A percentile compares a stretch with the other conserved stretches of the same genome.
Conservation (phyloP, 2,329 filamentous ascomycete species). For the Apiospora saccharicola region DNA sequence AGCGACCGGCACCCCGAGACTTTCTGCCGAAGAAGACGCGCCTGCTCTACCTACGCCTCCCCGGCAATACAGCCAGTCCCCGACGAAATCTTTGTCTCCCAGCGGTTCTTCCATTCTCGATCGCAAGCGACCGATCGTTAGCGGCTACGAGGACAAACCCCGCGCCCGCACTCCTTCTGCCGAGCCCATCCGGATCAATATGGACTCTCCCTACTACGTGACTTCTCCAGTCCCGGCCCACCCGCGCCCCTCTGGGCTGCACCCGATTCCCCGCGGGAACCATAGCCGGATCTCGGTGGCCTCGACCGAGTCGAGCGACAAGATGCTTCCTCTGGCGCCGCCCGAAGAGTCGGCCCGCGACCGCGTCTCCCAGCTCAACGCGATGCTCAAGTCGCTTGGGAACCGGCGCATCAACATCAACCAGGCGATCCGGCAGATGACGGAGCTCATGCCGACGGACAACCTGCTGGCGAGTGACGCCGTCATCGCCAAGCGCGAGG, state of each 20-base stretch:
- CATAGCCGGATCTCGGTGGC: conserved; percentile 33
- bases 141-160: conserved; percentile 37
- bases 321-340: conserved; percentile 68
- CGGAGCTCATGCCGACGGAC: conserved; percentile 77
- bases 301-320: conserved; percentile 48
- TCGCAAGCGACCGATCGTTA: conserved; percentile 46
- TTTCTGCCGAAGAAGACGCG: conserved; percentile 46
- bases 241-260: conserved; percentile 27
- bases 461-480: conserved; percentile 72
- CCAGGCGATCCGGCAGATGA: conserved; percentile 78
- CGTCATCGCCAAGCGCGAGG: conserved; percentile 63
- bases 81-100: conserved; percentile 25
- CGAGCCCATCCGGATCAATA: conserved; percentile 41
- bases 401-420: conserved; percentile 76
- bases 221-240: conserved; percentile 27
- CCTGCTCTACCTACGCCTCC: conserved; percentile 46
- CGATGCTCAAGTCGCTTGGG: conserved; percentile 68
- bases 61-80: conserved; percentile 38
- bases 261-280: conserved; percentile 30
- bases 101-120: conserved; percentile 47
- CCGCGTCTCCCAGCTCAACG: conserved; percentile 72
- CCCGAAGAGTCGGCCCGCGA: conserved; percentile 65
- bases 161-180: conserved; percentile 26
- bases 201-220: conserved; percentile 40
- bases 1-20: conserved; percentile 49